Conservation (phyloP, 805 yeast genomes). For the Cyberlindnera euphorbiae region DNA sequence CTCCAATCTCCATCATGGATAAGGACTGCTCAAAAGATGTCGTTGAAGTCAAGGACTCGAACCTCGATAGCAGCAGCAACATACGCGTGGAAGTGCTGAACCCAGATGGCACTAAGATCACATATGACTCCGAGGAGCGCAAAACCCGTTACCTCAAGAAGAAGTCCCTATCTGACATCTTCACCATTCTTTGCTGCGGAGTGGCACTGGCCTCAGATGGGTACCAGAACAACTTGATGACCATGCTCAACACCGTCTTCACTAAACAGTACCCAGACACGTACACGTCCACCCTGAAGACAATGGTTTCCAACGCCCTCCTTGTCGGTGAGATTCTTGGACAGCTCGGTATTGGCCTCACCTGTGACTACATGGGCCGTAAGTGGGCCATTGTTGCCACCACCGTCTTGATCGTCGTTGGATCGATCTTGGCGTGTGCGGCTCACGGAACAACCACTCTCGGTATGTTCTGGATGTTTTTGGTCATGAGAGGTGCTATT, state of each 20-base stretch:
- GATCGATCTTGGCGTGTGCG: slow-evolving; percentile 64
- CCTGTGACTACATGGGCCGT: slow-evolving; percentile 63
- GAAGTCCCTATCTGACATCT: slow-evolving; percentile 31
- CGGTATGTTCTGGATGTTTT: slow-evolving; percentile 76
- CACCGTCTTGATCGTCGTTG: slow-evolving; percentile 55
- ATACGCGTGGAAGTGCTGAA: slow-evolving; percentile 4
- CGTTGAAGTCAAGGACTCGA: too few species aligned
- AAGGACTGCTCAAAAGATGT: too few species aligned
- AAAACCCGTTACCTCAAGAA: slow-evolving; percentile 20
- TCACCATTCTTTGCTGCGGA: slow-evolving; percentile 57
- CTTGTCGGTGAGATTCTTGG: slow-evolving; percentile 69
- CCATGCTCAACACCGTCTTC: slow-evolving; percentile 60
- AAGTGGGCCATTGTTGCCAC: slow-evolving; percentile 67
- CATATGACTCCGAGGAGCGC: slow-evolving; percentile 21
- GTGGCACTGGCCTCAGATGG: slow-evolving; percentile 76
- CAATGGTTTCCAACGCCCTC: slow-evolving; percentile 65
- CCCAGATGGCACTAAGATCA: slow-evolving; percentile 12
- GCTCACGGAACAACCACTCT: slow-evolving; percentile 51
- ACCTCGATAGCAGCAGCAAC: neutral
- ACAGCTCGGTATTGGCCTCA: slow-evolving; percentile 58
- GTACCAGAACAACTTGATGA: slow-evolving; percentile 70
- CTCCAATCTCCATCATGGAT: too few species aligned
- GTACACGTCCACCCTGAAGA: slow-evolving; percentile 44
- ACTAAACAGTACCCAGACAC: slow-evolving; percentile 34
- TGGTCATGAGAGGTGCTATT: slow-evolving; percentile 66